phyloP scores from a whole-genome alignment of 345 rosid genomes.

The Salix suchowensis region DNA sequence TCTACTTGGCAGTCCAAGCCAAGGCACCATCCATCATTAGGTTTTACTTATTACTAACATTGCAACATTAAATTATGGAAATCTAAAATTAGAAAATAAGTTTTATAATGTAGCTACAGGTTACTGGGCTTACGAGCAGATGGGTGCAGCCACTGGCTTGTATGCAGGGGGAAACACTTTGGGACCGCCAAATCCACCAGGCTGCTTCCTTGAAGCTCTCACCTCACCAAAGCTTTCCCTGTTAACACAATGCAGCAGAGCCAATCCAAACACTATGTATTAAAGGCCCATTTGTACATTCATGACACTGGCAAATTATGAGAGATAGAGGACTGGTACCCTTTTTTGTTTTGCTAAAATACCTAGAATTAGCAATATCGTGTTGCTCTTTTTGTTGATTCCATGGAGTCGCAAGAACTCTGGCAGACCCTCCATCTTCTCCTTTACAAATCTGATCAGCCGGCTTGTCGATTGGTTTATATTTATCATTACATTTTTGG shows the following conservation, averaged over 20 bases:
- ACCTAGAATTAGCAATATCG: not conserved
- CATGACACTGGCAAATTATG: not conserved
- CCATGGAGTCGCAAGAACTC: constrained; percentile 29
- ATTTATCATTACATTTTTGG: not conserved
- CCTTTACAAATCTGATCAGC: constrained; percentile 8
- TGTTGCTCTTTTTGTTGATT: constrained; percentile 26
- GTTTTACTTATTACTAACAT: not conserved
- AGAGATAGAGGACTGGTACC: not conserved
- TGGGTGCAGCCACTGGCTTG: constrained; percentile 49
- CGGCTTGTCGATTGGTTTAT: not conserved
- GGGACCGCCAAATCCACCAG: constrained; percentile 23
- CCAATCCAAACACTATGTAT: not conserved
- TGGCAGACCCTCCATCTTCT: constrained; percentile 20
- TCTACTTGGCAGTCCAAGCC: not conserved
- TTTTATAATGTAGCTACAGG: not conserved
- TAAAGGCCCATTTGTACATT: not conserved
- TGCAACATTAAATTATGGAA: not conserved
- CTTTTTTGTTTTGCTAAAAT: not conserved
- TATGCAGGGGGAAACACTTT: constrained; percentile 23
- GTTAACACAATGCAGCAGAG: not conserved
- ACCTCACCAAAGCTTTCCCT: constrained; percentile 43
- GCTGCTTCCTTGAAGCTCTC: constrained; percentile 31
- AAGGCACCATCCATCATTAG: not conserved
- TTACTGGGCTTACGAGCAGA: constrained; percentile 54
- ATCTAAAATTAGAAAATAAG: not conserved